Evolutionary conservation across 306 rosid genomes (phyloP).

Genomic region (Quercus aquifolioides): DNA sequence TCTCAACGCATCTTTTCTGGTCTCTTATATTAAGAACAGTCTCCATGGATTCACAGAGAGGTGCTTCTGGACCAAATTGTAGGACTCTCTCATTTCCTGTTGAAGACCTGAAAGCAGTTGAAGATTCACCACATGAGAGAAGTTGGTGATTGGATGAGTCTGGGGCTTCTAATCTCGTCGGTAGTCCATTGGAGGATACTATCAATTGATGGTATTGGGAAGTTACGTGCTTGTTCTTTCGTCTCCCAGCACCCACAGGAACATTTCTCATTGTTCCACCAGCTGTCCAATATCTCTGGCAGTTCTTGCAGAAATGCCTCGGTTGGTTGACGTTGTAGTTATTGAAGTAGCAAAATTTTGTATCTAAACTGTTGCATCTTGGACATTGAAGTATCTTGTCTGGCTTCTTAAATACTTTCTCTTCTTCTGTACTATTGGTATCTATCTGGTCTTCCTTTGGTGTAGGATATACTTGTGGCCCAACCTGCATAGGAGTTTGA

Average conservation of each 20-base stretch:
- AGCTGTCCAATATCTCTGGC: conserved; percentile 87
- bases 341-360: conserved; percentile 79
- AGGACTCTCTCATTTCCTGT: conserved; percentile 35
- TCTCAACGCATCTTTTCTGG: conserved; percentile 25
- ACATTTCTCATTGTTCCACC: conserved; percentile 79
- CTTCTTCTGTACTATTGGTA: conserved; percentile 32
- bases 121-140: conserved; percentile 23
- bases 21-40: conserved; percentile 44
- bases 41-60: conserved; percentile 48
- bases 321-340: conserved; percentile 84
- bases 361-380: conserved; percentile 62
- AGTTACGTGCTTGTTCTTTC: conserved; percentile 67
- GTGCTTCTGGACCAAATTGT: conserved; percentile 55
- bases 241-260: conserved; percentile 70
- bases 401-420: conserved; percentile 59
- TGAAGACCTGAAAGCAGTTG: conserved; percentile 22
- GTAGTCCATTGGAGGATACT: conserved; percentile 44
- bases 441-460: conserved; percentile 23
- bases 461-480: conserved; percentile 8
- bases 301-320: conserved; percentile 76
- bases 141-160: conserved; percentile 27
- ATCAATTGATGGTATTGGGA: conserved; percentile 54
- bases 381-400: conserved; percentile 78
- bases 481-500: conserved; percentile 14
- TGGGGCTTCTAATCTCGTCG: conserved; percentile 32